Conservation (phyloP, 352 stramenopile genomes). For the Globisporangium polare region DNA sequence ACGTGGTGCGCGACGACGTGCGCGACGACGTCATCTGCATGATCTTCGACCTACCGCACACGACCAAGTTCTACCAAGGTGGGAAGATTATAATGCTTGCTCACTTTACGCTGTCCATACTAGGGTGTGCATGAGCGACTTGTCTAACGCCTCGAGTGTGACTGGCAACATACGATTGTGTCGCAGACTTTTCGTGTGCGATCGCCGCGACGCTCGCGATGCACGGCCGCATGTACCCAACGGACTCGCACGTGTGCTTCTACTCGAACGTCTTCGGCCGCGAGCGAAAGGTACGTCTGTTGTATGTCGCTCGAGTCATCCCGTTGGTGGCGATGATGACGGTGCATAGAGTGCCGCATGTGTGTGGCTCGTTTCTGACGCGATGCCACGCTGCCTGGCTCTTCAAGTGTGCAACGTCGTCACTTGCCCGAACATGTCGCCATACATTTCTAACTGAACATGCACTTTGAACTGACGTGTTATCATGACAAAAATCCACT, state of each 20-base stretch:
- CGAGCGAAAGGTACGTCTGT: slow-evolving; percentile 67
- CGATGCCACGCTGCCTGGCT: slow-evolving; percentile 7
- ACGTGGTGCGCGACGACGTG: slow-evolving; percentile 42
- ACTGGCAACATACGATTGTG: background rate
- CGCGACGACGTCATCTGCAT: slow-evolving; percentile 84
- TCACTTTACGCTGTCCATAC: background rate
- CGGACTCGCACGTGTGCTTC: slow-evolving; percentile 77
- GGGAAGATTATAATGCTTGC: background rate
- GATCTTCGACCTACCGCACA: slow-evolving; percentile 77
- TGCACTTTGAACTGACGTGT: background rate
- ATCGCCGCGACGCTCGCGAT: slow-evolving; percentile 76
- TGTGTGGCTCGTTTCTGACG: slow-evolving; percentile 13
- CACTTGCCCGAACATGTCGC: slow-evolving; percentile 4
- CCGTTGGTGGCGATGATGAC: background rate
- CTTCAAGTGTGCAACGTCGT: slow-evolving; percentile 8
- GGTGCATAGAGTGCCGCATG: slow-evolving; percentile 1
- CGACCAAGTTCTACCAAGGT: slow-evolving; percentile 81
- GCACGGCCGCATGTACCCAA: slow-evolving; percentile 88
- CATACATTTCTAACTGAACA: background rate
- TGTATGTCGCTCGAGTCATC: background rate
- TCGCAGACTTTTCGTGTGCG: slow-evolving; percentile 77
- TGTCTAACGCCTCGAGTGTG: background rate
- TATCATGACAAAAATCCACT: background rate
- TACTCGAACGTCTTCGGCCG: slow-evolving; percentile 87
- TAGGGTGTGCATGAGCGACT: background rate